Conservation (phyloP, 2,329 filamentous ascomycete genomes). For the Botrytis squamosa region DNA sequence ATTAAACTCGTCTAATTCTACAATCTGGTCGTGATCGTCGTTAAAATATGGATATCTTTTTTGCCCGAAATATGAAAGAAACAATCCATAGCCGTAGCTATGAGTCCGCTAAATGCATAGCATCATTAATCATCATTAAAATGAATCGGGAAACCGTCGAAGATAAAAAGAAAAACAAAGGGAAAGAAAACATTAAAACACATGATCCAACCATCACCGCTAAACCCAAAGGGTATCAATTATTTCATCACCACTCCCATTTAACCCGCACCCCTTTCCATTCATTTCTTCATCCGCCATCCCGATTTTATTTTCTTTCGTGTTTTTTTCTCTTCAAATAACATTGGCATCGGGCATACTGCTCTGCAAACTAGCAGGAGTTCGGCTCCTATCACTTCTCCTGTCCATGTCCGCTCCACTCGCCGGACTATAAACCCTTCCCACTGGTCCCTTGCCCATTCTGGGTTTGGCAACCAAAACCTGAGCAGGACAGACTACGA, state of each 20-base stretch:
- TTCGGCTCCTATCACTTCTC: conserved; percentile 26
- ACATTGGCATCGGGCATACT: conserved; percentile 36
- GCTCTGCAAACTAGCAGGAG: conserved; percentile 36
- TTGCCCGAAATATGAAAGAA: neutral
- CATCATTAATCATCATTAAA: conserved; percentile 15
- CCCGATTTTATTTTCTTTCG: neutral
- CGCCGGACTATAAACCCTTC: conserved; percentile 31
- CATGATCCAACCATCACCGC: conserved; percentile 8
- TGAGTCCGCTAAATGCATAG: conserved; percentile 3
- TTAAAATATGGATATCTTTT: conserved; percentile 20
- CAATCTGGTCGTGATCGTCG: conserved; percentile 16
- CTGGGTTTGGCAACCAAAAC: conserved; percentile 69
- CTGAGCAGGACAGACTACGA: conserved; percentile 92
- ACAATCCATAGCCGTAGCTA: neutral
- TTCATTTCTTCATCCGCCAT: conserved; percentile 7
- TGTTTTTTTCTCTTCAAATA: conserved; percentile 26
- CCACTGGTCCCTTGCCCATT: conserved; percentile 28
- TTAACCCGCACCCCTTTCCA: neutral
- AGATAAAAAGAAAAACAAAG: neutral
- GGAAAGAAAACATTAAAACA: neutral
- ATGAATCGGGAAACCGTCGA: conserved; percentile 5
- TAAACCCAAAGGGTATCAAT: conserved; percentile 14
- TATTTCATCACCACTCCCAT: neutral
- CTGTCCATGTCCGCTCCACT: conserved; percentile 23
- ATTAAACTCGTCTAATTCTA: conserved; percentile 10